Base-by-base conservation (phyloP, 1,139 yeast species). In the Suhomyces atakaporum region DNA sequence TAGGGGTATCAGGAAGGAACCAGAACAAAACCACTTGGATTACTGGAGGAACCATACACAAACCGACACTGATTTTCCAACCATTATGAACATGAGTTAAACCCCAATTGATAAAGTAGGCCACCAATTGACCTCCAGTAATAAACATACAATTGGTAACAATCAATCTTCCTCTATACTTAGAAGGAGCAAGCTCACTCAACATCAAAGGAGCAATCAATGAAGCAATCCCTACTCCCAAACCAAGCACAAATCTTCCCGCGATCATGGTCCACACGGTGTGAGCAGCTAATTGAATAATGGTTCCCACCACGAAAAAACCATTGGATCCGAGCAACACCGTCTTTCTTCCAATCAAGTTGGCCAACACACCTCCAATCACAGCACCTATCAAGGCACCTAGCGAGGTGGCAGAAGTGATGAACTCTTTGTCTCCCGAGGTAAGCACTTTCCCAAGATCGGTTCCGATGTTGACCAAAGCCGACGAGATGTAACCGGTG, bases 201-300 rank as follows among this genome's bases (percentile, higher is more conserved):
- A 90, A 85, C 74, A 87, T 89, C 42, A 90, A 69, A 2, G 97
- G 97, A 12, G 97, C 87, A 38, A 88, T 82, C 37, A 90, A 70
- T 3, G 96, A 87, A 0, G 97, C 97, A 41, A 87, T 77, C 46
- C 98, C 98, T 16, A 90, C 97, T 49, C 96, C 98, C 65, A 86
- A 84, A 15, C 98, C 98, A 81, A 90, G 85, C 33, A 90, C 69
- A 50, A 90, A 84, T 58, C 97, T 75, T 25, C 97, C 98, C 7
- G 67, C 81, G 48, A 87, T 82, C 97, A 92, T 90, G 29, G 85
- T 81, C 95, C 97, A 88, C 35, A 88, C 83, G 3, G 81, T 70
- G 37, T 78, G 76, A 4, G 97, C 79, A 15, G 81, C 86, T 41
- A 90, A 77, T 63, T 90, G 97, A 45, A 89, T 68, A 31, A 79